Conservation (phyloP, 768 basidiomycete genomes). For the Auricularia auricula-judae region DNA sequence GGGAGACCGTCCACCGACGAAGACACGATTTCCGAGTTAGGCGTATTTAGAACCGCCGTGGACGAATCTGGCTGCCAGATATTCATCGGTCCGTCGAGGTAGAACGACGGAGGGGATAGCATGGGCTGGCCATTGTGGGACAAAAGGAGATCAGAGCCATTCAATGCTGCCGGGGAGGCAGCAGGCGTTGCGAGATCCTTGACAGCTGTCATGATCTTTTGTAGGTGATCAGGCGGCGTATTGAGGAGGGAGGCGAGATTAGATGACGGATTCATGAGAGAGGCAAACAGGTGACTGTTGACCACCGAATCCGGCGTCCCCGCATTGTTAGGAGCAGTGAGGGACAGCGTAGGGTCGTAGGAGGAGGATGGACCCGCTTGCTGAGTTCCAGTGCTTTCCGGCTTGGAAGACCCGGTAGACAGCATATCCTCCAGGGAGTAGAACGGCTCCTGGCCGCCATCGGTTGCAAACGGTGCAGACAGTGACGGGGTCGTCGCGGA, state of each 20-base stretch:
- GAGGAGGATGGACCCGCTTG: constrained; percentile 23
- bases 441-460: neutral
- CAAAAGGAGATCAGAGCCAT: neutral
- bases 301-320: constrained; percentile 7
- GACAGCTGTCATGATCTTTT: constrained; percentile 17
- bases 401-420: constrained; percentile 20
- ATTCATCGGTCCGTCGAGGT: neutral
- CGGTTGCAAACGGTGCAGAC: neutral
- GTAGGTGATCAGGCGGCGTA: constrained; percentile 15
- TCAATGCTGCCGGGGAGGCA: neutral
- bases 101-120: neutral
- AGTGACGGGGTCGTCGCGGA: neutral
- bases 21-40: neutral
- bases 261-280: constrained; percentile 9
- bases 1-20: neutral
- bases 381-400: constrained; percentile 30
- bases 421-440: constrained; percentile 12
- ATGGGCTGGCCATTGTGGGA: neutral
- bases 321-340: constrained; percentile 4
- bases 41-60: too few relatives aligned
- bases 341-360: constrained; percentile 5
- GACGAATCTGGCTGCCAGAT: neutral
- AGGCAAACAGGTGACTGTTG: constrained; percentile 13
- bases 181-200: constrained; percentile 1
- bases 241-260: too few relatives aligned